Evolutionary conservation across 2,329 filamentous ascomycete genomes (phyloP), one percentile per base, ranked within the genome.

Genomic region (Verticillium dahliae): DNA sequence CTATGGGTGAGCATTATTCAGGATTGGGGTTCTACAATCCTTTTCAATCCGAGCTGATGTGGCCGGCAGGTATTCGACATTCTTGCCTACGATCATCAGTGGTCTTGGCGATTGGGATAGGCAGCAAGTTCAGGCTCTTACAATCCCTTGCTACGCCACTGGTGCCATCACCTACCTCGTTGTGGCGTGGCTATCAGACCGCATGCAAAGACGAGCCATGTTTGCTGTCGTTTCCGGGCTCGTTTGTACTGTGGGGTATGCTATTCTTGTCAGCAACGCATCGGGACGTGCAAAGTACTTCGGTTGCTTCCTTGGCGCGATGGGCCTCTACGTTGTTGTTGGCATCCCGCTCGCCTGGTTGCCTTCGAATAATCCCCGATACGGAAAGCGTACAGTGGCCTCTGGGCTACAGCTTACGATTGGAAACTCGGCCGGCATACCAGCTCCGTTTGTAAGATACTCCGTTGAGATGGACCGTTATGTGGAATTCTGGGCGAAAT

Each of bases 1-100:
- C 0, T 90, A 89, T 65, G 71, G 71, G 37, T 57, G 18, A 57
- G 56, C 9, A 7, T 37, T 10, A 6, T 13, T 37, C 13, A 37
- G 35, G 35, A 13, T 13, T 37, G 13, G 9, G 35, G 6, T 18
- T 15, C 22, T 5, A 15, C 15, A 52, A 15, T 22, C n/a, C n/a
- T 11, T 4, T 52, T 18, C 4, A 37, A 37, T 37, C n/a, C n/a
- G 14, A 31, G 39, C 22, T 55, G 39, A 57, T 33, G 3, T 38
- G 13, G n/a, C 55, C 18, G 6, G 1, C 10, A 57, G 56, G 2
- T 88, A 84, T 69, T 83, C 80, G 59, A 88, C 85, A 1, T 89
- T 89, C 66, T 72, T 90, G 41, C 87, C 87, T 0, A 89, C 86
- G 0, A 89, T 90, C 60, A 89, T 90, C 68, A 74, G 80, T 22